Evolutionary conservation across 768 basidiomycete species (phyloP).

Genomic region (Hericium rajendrae): DNA sequence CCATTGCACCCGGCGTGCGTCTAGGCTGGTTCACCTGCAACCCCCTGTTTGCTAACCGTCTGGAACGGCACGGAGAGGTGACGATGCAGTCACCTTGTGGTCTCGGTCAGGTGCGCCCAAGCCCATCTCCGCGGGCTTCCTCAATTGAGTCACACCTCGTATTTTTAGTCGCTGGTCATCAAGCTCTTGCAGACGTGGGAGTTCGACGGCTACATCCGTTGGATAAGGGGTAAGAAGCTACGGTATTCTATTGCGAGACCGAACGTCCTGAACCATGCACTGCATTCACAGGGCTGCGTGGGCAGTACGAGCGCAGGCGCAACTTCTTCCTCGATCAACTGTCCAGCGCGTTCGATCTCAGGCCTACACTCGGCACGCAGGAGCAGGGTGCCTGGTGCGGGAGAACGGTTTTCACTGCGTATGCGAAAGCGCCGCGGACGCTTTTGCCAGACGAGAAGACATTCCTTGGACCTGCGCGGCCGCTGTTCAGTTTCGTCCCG

Average conservation of each 20-base stretch:
- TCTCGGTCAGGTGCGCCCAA: constrained; percentile 44
- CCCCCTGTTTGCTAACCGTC: constrained; percentile 63
- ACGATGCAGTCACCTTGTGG: constrained; percentile 65
- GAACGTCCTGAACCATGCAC: background rate
- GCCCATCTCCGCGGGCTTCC: constrained; percentile 1
- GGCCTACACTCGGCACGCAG: constrained; percentile 22
- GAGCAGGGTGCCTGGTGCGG: constrained; percentile 24
- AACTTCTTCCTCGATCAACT: constrained; percentile 59
- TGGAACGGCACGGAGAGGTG: constrained; percentile 61
- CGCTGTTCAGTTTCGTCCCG: constrained; percentile 60
- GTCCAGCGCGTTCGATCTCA: constrained; percentile 51
- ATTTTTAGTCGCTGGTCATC: constrained; percentile 39
- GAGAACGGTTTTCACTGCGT: constrained; percentile 37
- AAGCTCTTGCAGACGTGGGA: constrained; percentile 59
- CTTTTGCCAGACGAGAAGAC: constrained; percentile 31
- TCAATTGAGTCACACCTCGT: background rate
- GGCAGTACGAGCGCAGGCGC: constrained; percentile 50
- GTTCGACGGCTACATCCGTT: constrained; percentile 62
- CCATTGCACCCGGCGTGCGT: constrained; percentile 67
- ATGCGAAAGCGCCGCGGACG: constrained; percentile 17
- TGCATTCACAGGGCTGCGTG: constrained; percentile 31
- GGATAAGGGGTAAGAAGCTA: constrained; percentile 34
- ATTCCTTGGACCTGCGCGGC: constrained; percentile 6
- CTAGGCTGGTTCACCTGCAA: constrained; percentile 77
- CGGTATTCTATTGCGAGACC: background rate